phyloP scores from a whole-genome alignment of 768 basidiomycete species.

The Tricholoma terreum region DNA sequence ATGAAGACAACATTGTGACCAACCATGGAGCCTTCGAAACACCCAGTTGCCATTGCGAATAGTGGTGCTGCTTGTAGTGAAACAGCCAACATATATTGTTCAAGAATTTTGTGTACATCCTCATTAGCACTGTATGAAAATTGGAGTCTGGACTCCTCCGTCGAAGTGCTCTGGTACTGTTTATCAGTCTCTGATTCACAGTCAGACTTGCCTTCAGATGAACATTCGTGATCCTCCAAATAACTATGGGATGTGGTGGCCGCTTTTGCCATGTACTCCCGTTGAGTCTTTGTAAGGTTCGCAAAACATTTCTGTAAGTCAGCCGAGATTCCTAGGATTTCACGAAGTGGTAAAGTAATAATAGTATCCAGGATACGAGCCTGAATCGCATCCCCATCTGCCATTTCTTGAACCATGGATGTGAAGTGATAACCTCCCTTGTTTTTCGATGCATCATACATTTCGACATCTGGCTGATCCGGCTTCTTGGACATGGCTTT shows the following conservation, averaged over 20 bases:
- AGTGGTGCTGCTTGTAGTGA: slow-evolving; percentile 5
- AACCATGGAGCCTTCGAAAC: not conserved
- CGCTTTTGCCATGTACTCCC: slow-evolving; percentile 1
- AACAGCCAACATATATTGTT: slow-evolving; percentile 8
- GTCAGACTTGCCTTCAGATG: too few species aligned
- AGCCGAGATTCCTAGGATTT: not conserved
- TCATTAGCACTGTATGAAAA: not conserved
- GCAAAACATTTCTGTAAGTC: slow-evolving; percentile 5
- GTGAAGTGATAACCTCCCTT: not conserved
- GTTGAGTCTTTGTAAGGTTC: not conserved
- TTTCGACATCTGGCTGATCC: not conserved
- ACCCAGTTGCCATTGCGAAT: slow-evolving; percentile 11
- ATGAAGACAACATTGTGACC: not conserved
- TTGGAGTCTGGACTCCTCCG: not conserved
- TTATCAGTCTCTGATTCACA: too few species aligned
- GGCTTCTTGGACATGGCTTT: not conserved
- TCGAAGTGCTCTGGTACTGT: too few species aligned
- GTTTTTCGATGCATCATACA: not conserved
- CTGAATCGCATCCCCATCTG: not conserved
- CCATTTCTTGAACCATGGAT: not conserved
- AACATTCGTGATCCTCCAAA: too few species aligned
- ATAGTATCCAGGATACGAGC: not conserved
- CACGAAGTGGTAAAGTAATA: slow-evolving; percentile 1
- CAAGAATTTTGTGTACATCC: not conserved
- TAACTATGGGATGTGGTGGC: not conserved